Evolutionary conservation across 1,284 basidiomycete genomes (phyloP).

Genomic region (Ceratobasidium sp.): DNA sequence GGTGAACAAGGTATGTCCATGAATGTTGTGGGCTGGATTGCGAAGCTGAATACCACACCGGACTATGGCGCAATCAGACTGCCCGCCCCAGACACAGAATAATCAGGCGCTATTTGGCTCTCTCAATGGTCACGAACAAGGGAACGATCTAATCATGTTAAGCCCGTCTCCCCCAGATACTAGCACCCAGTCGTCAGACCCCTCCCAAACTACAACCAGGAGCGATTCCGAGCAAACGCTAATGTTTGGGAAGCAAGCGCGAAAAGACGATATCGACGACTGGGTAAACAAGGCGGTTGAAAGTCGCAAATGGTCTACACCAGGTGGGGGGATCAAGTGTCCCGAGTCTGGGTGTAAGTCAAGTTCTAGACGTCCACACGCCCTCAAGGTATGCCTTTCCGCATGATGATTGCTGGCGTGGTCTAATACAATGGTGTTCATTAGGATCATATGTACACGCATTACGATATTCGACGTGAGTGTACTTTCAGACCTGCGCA

Average conservation of each 20-base stretch:
- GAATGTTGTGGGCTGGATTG: too few species aligned
- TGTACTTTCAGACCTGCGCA: neutral
- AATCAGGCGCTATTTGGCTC: neutral
- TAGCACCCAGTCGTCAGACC: neutral
- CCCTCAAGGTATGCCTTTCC: constrained; percentile 18
- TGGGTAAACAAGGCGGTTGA: constrained; percentile 11
- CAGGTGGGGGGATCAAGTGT: constrained; percentile 17
- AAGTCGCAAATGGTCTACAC: neutral
- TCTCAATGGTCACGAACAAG: neutral
- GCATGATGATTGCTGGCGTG: neutral
- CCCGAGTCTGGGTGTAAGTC: constrained; percentile 9
- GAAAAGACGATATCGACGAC: constrained; percentile 8
- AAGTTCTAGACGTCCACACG: constrained; percentile 12
- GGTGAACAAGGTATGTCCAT: neutral
- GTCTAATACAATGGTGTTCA: neutral
- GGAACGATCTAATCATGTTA: neutral
- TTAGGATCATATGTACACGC: constrained; percentile 12
- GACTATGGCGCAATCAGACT: neutral
- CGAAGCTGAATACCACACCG: neutral
- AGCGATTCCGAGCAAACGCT: neutral
- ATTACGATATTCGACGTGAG: constrained; percentile 30
- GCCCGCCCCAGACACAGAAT: neutral
- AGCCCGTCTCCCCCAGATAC: constrained; percentile 4
- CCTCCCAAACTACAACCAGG: neutral
- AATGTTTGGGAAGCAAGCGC: neutral